phyloP scores from a whole-genome alignment of 805 yeast species.

The Kazachstania bromeliacearum region DNA sequence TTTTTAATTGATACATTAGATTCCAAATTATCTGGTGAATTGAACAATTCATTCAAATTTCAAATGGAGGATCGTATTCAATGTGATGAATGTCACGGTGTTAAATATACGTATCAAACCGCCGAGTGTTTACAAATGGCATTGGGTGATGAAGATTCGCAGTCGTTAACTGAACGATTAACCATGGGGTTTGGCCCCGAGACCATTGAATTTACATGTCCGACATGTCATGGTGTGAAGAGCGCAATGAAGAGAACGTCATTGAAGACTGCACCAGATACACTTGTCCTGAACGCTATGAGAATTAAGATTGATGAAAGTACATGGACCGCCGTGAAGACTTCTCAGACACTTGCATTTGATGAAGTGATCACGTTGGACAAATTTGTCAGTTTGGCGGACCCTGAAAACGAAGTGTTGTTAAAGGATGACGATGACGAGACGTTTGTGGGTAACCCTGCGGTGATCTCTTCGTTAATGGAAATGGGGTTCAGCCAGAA shows the following conservation, averaged over 20 bases:
- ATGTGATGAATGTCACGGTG: conserved; percentile 45
- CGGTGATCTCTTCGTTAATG: conserved; percentile 43
- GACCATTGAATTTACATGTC: conserved; percentile 54
- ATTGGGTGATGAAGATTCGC: conserved; percentile 35
- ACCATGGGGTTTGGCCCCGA: conserved; percentile 29
- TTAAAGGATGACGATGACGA: conserved; percentile 19
- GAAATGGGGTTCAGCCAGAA: conserved; percentile 84
- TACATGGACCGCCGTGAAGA: conserved; percentile 83
- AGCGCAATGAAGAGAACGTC: conserved; percentile 21
- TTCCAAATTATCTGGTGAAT: conserved; percentile 20
- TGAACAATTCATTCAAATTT: conserved; percentile 55
- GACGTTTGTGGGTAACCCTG: conserved; percentile 45
- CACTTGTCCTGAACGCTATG: conserved; percentile 61
- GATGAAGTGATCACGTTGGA: neutral
- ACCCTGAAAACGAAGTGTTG: conserved; percentile 18
- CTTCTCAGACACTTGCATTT: neutral
- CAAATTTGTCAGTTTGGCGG: conserved; percentile 13
- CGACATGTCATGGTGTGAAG: conserved; percentile 35
- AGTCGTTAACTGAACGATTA: neutral
- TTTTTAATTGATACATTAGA: conserved; percentile 60
- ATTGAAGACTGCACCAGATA: conserved; percentile 50
- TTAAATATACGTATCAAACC: conserved; percentile 45
- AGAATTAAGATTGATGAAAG: conserved; percentile 57
- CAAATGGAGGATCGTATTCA: conserved; percentile 54
- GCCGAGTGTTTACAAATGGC: conserved; percentile 50